phyloP scores from a whole-genome alignment of 2,329 filamentous ascomycete genomes.

The Talaromyces marneffei region DNA sequence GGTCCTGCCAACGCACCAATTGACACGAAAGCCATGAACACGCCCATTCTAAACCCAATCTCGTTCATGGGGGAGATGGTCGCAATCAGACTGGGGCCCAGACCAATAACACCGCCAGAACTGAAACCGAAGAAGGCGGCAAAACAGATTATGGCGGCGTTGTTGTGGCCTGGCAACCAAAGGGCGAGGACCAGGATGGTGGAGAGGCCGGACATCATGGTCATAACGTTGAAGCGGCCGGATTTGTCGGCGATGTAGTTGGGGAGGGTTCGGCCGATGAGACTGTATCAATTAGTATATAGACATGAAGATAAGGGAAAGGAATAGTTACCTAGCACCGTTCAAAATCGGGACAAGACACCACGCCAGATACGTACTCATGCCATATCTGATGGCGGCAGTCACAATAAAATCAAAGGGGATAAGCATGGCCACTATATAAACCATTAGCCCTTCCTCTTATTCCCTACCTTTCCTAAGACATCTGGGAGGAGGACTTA shows the following conservation, averaged over 20 bases:
- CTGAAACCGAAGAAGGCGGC: conserved; percentile 23
- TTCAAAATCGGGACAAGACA: conserved; percentile 54
- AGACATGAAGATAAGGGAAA: not conserved
- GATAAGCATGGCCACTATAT: conserved; percentile 55
- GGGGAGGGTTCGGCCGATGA: conserved; percentile 29
- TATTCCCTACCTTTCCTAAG: too few relatives aligned
- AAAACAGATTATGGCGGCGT: conserved; percentile 20
- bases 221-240: conserved; percentile 30
- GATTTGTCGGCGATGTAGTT: conserved; percentile 28
- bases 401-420: conserved; percentile 49
- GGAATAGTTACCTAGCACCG: conserved; percentile 33
- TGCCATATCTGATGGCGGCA: conserved; percentile 44
- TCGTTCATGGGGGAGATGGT: conserved; percentile 28
- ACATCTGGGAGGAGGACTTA: conserved; percentile 3
- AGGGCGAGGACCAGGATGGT: conserved; percentile 20
- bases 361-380: conserved; percentile 43
- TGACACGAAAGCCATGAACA: conserved; percentile 22
- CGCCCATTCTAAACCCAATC: conserved; percentile 23
- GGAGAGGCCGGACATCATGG: conserved; percentile 18
- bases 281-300: not conserved
- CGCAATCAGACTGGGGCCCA: conserved; percentile 28
- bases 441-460: not conserved
- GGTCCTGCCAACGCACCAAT: conserved; percentile 21
- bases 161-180: conserved; percentile 20
- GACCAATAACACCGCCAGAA: conserved; percentile 25